Evolutionary conservation across 371 early-diverging fungal genomes (phyloP).

Genomic region (Umbelopsis sp.): DNA sequence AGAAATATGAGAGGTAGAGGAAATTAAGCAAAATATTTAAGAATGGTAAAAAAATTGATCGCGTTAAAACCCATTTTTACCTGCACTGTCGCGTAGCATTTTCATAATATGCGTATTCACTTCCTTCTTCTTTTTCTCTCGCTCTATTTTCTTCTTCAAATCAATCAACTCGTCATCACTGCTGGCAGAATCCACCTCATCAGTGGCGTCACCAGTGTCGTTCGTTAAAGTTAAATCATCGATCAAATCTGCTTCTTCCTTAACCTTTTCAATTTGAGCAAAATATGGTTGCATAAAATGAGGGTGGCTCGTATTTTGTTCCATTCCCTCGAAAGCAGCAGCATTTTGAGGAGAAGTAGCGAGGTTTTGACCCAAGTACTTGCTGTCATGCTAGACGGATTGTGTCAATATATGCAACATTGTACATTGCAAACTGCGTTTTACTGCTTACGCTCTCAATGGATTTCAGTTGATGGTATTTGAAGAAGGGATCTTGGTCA

Average conservation of each 20-base stretch:
- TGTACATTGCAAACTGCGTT: background rate
- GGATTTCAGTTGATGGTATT: conserved; percentile 47
- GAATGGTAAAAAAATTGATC: background rate
- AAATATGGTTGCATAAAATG: conserved; percentile 8
- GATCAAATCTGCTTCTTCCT: background rate
- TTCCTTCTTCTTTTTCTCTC: conserved; percentile 7
- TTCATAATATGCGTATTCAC: background rate
- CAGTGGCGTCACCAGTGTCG: background rate
- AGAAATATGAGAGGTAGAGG: background rate
- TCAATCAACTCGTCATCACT: conserved; percentile 19
- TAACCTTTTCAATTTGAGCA: background rate
- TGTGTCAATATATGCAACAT: background rate
- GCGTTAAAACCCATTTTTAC: background rate
- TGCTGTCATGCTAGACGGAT: conserved; percentile 43
- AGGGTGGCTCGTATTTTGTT: background rate
- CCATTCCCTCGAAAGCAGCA: conserved; percentile 8
- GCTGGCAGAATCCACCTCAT: background rate
- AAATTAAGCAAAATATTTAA: background rate
- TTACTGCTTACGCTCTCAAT: conserved; percentile 39
- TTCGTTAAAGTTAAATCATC: background rate
- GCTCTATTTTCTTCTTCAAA: conserved; percentile 32
- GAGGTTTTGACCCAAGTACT: conserved; percentile 44
- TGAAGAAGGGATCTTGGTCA: conserved; percentile 47
- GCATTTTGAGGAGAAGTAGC: conserved; percentile 23
- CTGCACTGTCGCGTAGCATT: conserved; percentile 23